Conservation (phyloP, 2,329 filamentous ascomycete genomes). For the Xylariales sp. region DNA sequence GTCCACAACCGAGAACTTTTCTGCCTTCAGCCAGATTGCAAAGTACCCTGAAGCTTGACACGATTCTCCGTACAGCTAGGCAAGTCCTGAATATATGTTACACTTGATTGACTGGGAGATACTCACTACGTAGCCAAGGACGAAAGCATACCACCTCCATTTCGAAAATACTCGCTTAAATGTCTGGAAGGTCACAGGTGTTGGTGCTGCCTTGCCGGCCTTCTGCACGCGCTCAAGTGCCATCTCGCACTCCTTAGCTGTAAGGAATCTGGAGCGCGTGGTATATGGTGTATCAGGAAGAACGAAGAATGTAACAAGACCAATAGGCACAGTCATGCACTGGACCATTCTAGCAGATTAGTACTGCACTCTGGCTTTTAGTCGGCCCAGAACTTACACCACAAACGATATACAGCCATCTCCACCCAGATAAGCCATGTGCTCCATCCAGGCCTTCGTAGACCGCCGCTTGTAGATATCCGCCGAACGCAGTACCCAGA, state of each 20-base stretch:
- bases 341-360: not conserved
- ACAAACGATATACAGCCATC: slow-evolving; percentile 9
- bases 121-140: slow-evolving; percentile 8
- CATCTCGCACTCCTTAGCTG: not conserved
- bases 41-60: slow-evolving; percentile 5
- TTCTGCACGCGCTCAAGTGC: not conserved
- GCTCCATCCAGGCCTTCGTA: slow-evolving; percentile 5
- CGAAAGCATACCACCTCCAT: slow-evolving; percentile 2
- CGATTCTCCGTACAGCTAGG: slow-evolving; percentile 3
- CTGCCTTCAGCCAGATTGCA: slow-evolving; percentile 7
- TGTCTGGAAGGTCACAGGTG: not conserved
- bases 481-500: slow-evolving; percentile 6
- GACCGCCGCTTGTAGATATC: slow-evolving; percentile 8
- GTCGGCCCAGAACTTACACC: slow-evolving; percentile 4
- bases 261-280: slow-evolving; percentile 2
- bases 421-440: slow-evolving; percentile 7
- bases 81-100: not conserved
- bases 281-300: slow-evolving; percentile 8
- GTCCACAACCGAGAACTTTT: slow-evolving; percentile 2
- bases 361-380: not conserved
- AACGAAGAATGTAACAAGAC: slow-evolving; percentile 2
- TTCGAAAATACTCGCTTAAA: not conserved
- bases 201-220: slow-evolving; percentile 4
- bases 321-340: slow-evolving; percentile 6
- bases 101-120: not conserved